Evolutionary conservation across 1,284 basidiomycete species (phyloP), one percentile per base, ranked within the genome.

Genomic region (Fomitopsis schrenkii): DNA sequence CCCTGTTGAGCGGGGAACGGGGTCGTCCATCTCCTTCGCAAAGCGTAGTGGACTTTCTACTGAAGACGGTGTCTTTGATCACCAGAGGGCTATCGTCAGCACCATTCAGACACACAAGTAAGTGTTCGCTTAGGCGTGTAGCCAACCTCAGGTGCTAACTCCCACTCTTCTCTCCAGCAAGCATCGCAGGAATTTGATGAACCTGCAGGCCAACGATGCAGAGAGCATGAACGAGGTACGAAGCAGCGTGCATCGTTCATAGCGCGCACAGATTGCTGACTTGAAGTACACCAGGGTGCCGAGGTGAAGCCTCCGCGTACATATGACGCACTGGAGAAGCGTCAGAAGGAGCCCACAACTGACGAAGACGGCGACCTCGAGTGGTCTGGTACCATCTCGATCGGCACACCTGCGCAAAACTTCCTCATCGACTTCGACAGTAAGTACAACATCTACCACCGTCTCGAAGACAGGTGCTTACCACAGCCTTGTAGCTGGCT

Each of bases 331-430:
- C 19, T 59, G 60, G 48, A 64, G 62, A 53, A 53, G 61, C 67
- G 67, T 35, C 61, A 57, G 28, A 57, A 42, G 7, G 62, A 63
- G 22, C 41, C 61, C n/a, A 58, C 65, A 14, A 68, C 64, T 7
- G 67, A 66, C 63, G 63, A 72, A 59, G 42, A 66, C 22, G 48
- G 60, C 41, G 63, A 64, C 50, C 48, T 60, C 19, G 59, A 70
- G 41, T 74, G 71, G 71, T 70, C 68, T 36, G 71, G 73, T 35
- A 62, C 61, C 15, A 70, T 74, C 60, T 63, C 63, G 22, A 69
- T 73, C 55, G 73, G 73, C 55, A 71, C 63, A 40, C 72, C 71
- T 4, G 40, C 66, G 28, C 62, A 66, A 58, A 62, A 50, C 36
- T 67, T 67, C 55, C 52, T 59, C 1, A 48, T 71, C 54, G 68